These are phyloP conservation scores for Monosporascus cannonballus DNA, from an alignment of 2,329 filamentous ascomycete species.

Conservation along the genomic window DNA sequence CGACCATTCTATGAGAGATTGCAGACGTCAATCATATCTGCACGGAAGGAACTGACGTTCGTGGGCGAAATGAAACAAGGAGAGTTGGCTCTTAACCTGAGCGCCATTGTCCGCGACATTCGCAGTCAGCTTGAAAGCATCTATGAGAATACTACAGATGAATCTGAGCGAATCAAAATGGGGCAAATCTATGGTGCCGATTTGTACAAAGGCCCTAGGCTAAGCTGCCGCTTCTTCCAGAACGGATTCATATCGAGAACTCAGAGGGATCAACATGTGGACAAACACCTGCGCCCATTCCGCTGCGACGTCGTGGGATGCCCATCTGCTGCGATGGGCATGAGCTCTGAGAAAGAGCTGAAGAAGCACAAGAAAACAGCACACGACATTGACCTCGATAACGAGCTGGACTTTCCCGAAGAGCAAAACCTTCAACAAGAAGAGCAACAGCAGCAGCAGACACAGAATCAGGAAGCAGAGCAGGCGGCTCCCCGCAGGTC, in stretches of 20 bases:
- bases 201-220: conserved; percentile 30
- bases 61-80: background rate
- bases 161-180: conserved; percentile 14
- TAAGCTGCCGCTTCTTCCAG: conserved; percentile 34
- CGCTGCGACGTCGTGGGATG: conserved; percentile 20
- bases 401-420: background rate
- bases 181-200: conserved; percentile 27
- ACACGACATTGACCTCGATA: background rate
- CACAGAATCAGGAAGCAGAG: no score
- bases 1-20: background rate
- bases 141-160: background rate
- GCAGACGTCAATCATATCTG: background rate
- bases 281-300: conserved; percentile 29
- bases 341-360: background rate
- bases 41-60: background rate
- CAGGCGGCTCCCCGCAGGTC: no score
- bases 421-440: background rate
- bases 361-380: background rate
- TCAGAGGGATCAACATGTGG: conserved; percentile 27
- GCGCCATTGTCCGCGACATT: background rate
- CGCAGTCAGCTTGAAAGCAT: conserved; percentile 3
- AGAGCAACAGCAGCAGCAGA: no score
- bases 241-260: conserved; percentile 29
- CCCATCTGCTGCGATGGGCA: background rate
- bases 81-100: background rate